These are phyloP conservation scores for Lumnitzera littorea DNA, from an alignment of 345 rosid species.

Conservation along the genomic window DNA sequence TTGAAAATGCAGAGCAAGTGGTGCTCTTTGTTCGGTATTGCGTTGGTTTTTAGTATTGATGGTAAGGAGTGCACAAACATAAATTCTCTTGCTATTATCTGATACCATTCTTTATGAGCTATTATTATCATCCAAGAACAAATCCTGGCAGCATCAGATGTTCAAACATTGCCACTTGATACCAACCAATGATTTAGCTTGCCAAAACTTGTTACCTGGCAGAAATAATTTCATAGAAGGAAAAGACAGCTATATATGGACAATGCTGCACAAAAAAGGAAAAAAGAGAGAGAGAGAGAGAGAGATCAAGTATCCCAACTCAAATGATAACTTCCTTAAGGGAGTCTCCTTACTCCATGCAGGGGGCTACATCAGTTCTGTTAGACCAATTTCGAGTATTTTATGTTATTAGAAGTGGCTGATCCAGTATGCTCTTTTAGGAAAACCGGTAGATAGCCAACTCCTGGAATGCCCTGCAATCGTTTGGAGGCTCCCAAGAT, in stretches of 20 bases:
- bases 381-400: conserved; percentile 82
- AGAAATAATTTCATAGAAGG: conserved; percentile 51
- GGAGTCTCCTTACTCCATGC: conserved; percentile 78
- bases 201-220: conserved; percentile 58
- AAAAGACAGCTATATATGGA: conserved; percentile 62
- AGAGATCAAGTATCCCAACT: conserved; percentile 36
- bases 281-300: too few relatives aligned
- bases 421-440: conserved; percentile 72
- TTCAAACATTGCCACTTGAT: conserved; percentile 64
- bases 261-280: conserved; percentile 42
- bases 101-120: conserved; percentile 52
- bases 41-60: too few relatives aligned
- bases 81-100: conserved; percentile 44
- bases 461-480: conserved; percentile 56
- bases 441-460: conserved; percentile 60
- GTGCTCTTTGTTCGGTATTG: too few relatives aligned
- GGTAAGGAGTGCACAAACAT: conserved; percentile 85
- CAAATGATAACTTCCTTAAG: conserved; percentile 42
- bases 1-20: too few relatives aligned
- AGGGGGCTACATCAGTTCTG: conserved; percentile 54
- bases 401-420: conserved; percentile 77
- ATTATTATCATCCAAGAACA: too few relatives aligned
- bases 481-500: conserved; percentile 72
- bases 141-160: conserved; percentile 10
- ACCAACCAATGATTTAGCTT: conserved; percentile 74